A percentile compares a stretch with the other conserved stretches of the same genome.
Evolutionary conservation across 768 basidiomycete genomes (phyloP).

Genomic region (Boletus rubescentipes): DNA sequence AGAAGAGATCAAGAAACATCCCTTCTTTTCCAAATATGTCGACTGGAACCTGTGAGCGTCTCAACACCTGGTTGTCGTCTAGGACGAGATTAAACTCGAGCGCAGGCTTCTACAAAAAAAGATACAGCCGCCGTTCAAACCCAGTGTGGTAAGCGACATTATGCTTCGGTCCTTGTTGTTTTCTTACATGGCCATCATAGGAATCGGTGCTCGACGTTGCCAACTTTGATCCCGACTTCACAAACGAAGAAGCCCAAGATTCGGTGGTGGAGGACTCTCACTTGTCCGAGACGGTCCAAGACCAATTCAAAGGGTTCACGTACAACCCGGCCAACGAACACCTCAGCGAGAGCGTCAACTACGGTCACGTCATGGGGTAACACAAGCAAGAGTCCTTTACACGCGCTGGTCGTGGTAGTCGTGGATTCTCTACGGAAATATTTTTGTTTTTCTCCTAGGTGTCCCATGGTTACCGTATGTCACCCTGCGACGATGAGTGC

Average conservation of each 20-base stretch:
- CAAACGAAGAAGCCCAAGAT: constrained; percentile 91
- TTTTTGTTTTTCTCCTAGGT: background rate
- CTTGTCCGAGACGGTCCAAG: constrained; percentile 94
- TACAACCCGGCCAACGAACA: constrained; percentile 86
- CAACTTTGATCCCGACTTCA: constrained; percentile 98
- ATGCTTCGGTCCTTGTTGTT: background rate
- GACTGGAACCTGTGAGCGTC: constrained; percentile 76
- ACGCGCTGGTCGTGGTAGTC: constrained; percentile 25
- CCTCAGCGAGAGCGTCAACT: constrained; percentile 80
- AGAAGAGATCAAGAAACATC: constrained; percentile 93
- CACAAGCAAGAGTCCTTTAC: background rate
- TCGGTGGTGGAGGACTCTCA: constrained; percentile 93
- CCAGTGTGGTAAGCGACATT: constrained; percentile 72
- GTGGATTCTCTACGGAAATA: constrained; percentile 1
- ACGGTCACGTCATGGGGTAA: constrained; percentile 39
- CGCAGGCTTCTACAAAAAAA: constrained; percentile 82
- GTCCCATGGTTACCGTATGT: background rate
- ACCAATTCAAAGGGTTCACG: constrained; percentile 90
- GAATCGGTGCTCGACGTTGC: constrained; percentile 93
- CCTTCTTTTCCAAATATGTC: constrained; percentile 92
- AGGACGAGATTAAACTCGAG: constrained; percentile 1
- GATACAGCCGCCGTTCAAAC: constrained; percentile 97
- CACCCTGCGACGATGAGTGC: background rate
- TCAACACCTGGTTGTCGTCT: background rate
- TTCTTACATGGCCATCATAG: constrained; percentile 33